These are phyloP conservation scores for Microsporum audouinii DNA, from an alignment of 2,329 filamentous ascomycete genomes.

Conservation along the genomic window DNA sequence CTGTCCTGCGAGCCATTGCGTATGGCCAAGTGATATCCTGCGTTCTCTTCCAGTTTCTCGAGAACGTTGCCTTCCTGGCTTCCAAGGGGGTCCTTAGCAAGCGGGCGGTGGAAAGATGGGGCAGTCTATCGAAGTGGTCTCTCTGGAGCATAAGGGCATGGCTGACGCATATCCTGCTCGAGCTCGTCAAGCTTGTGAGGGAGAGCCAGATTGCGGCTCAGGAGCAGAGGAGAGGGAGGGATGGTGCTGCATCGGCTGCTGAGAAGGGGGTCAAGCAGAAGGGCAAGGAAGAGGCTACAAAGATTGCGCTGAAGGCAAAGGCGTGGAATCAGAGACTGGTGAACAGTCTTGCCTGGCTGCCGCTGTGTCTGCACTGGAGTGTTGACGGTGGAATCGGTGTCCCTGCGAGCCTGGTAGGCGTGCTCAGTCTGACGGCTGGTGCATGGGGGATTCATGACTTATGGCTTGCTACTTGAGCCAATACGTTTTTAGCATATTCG, in stretches of 20 bases:
- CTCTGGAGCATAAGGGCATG: conserved; percentile 69
- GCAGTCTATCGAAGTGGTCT: conserved; percentile 50
- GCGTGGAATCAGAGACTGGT: conserved; percentile 51
- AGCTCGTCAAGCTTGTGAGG: conserved; percentile 55
- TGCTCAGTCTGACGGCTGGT: conserved; percentile 45
- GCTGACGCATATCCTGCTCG: conserved; percentile 64
- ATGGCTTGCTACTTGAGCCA: conserved; percentile 33
- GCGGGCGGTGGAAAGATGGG: conserved; percentile 29
- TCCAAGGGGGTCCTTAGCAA: conserved; percentile 56
- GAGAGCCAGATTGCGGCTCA: conserved; percentile 21
- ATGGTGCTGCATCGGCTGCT: conserved; percentile 17
- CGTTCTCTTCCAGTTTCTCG: conserved; percentile 61
- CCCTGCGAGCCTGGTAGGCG: conserved; percentile 47
- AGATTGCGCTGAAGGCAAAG: conserved; percentile 34
- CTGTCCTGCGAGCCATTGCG: conserved; percentile 42
- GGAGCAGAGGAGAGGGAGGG: conserved; percentile 16
- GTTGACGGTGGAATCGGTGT: conserved; percentile 52
- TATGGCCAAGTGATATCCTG: conserved; percentile 59
- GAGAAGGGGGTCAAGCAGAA: conserved; percentile 17
- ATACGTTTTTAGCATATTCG: no score
- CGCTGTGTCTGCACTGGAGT: conserved; percentile 76
- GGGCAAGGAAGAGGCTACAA: conserved; percentile 14
- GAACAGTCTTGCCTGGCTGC: conserved; percentile 64
- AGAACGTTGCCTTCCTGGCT: conserved; percentile 72
- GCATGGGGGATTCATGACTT: conserved; percentile 34